A percentile compares a stretch with the other conserved stretches of the same genome.
Evolutionary conservation across 768 basidiomycete species (phyloP).

Genomic region (Strobilomyces echinocephalus): DNA sequence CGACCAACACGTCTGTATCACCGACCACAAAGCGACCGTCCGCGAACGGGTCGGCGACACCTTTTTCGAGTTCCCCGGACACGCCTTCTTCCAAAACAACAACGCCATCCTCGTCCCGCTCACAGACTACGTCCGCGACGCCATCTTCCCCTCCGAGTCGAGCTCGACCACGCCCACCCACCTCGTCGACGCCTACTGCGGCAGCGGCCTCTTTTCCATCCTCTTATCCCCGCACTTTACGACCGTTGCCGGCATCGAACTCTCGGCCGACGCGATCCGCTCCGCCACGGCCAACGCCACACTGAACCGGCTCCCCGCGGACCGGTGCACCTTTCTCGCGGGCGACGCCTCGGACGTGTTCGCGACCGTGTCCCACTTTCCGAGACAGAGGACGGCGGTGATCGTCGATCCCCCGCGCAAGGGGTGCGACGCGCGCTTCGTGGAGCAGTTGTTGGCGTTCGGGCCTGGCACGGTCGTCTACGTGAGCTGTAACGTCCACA

Average conservation of each 20-base stretch:
- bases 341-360: conserved; percentile 92
- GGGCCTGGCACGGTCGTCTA: conserved; percentile 71
- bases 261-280: conserved; percentile 66
- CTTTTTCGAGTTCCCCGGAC: conserved; percentile 80
- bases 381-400: conserved; percentile 59
- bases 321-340: conserved; percentile 61
- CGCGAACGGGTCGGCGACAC: conserved; percentile 80
- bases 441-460: conserved; percentile 73
- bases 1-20: conserved; percentile 72
- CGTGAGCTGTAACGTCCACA: conserved; percentile 94
- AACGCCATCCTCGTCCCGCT: conserved; percentile 84
- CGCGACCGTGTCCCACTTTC: conserved; percentile 57
- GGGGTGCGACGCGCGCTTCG: conserved; percentile 79
- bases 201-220: conserved; percentile 84
- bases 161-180: conserved; percentile 51
- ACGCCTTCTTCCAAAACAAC: conserved; percentile 99
- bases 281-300: conserved; percentile 62
- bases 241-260: conserved; percentile 84
- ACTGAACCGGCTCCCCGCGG: conserved; percentile 53
- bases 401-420: conserved; percentile 92
- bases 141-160: conserved; percentile 47
- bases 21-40: conserved; percentile 73
- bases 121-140: conserved; percentile 75
- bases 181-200: conserved; percentile 94
- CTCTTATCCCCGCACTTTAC: conserved; percentile 71